Base-by-base conservation (phyloP, 2,329 filamentous ascomycete genomes). In the Didymella segeticola region DNA sequence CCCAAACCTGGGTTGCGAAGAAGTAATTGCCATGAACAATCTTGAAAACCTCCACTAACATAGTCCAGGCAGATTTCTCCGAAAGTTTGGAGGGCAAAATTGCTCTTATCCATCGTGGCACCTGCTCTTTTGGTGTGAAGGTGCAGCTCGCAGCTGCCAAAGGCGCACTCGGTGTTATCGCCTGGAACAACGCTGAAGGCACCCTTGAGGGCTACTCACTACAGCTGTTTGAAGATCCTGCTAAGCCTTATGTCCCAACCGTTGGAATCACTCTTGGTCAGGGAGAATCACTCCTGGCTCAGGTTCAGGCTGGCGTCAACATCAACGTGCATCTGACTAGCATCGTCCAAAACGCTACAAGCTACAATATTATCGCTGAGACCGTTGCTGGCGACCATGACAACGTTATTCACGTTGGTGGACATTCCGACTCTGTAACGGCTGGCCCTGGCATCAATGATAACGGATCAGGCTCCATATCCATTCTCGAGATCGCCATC, bases 361-460 rank as follows among this genome's bases (percentile, higher is more conserved):
- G 56, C 26, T 62, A 63, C 70, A 87, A 88, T 61, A 78, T 88
- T 33, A 80, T 88, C 56, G 86, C 85, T 5, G 81, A 85, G 61
- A 84, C 84, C 10, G 82, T 80, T 56, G 74, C 72, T 12, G 86
- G 86, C 36, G 82, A 87, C 68, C 80, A 82, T 15, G 73, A 84
- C 58, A 85, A 87, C 64, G 76, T 88, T 39, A 80, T 83, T 43
- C 67, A 71, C 33, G 71, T 87, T 12, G 84, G 85, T 34, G 84
- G 80, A 2, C 86, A 88, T 71, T 82, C 80, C 15, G 86, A 88
- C 72, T 84, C 82, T 6, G 85, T 88, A 17, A 77, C 79, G 23
- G 81, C 78, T 3, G 86, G 86, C 0, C 85, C 86, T 1, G 89
- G 89, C 17, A 91, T 92, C 79, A 92, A 92, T 71, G 89, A 92